Base-by-base conservation (phyloP, 2,329 filamentous ascomycete genomes). In the Trichoderma koningii region DNA sequence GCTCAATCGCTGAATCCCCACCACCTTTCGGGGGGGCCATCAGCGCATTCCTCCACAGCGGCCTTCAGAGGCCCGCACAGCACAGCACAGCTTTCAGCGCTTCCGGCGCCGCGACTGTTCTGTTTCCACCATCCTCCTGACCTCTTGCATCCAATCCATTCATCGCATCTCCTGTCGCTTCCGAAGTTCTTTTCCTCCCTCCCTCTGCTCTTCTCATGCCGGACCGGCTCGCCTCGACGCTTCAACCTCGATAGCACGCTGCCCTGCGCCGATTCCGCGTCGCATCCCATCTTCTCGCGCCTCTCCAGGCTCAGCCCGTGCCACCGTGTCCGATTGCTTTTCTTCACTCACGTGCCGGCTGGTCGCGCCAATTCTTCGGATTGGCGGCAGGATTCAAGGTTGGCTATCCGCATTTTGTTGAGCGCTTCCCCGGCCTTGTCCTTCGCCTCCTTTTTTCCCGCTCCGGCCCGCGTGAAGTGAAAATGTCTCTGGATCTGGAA, bases 401-500 rank as follows among this genome's bases (percentile, higher is more conserved):
- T 38, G 12, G 34, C 34, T 14, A 14, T 38, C 34, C 52, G 26
- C 52, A 48, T 55, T 56, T 56, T 56, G 44, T 52, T 56, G 61
- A 56, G 61, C 44, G 7, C 38, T 45, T 56, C 53, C 53, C 9
- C 45, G 2, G 4, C 10, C 17, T 51, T 10, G 15, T 38, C 51
- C 26, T 7, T 62, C 38, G 34, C 15, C 55, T 50, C 19, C 66
- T 59, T 28, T 28, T 51, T 61, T 19, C 52, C 65, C 56, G 47
- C 52, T 44, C 61, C 44, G n/a, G 41, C 34, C 26, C 34, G 61
- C 45, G 56, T 64, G 60, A 68, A 71, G 56, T 64, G 60, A 68
- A 71, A 73, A 88, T 88, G 86, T 85, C 86, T 71, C 84, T 95
- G 73, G 89, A 93, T 73, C 84, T 95, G 60, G 91, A 95, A 80